Percentiles rank a stretch among this genome's conserved stretches.
Conservation (phyloP, 495 filamentous ascomycete species). For the Xylaria flabelliformis region DNA sequence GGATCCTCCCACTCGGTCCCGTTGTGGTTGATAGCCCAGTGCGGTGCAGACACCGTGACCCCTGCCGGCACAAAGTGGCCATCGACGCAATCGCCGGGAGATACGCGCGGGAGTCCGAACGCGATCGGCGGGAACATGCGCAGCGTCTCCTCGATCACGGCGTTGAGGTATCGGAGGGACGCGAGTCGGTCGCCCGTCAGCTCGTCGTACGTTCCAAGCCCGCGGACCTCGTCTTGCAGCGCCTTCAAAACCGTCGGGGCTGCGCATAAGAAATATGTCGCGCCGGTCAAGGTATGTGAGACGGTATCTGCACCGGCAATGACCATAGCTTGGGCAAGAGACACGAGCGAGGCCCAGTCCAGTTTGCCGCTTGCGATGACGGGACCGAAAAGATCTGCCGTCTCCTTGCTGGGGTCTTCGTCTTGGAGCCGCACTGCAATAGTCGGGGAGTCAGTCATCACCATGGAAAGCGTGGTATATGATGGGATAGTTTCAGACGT, state of each 20-base stretch:
- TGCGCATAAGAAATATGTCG: slow-evolving; percentile 40
- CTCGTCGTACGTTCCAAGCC: slow-evolving; percentile 26
- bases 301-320: slow-evolving; percentile 41
- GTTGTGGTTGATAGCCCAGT: slow-evolving; percentile 46
- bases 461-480: too few relatives aligned
- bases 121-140: slow-evolving; percentile 42
- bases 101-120: slow-evolving; percentile 44
- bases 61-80: slow-evolving; percentile 40
- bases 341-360: slow-evolving; percentile 29
- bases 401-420: slow-evolving; percentile 2
- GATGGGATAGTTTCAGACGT: too few relatives aligned
- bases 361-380: slow-evolving; percentile 27
- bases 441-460: too few relatives aligned
- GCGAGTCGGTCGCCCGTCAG: slow-evolving; percentile 32
- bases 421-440: slow-evolving; percentile 11
- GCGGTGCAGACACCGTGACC: slow-evolving; percentile 44
- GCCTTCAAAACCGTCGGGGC: slow-evolving; percentile 40
- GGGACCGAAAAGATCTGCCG: slow-evolving; percentile 26
- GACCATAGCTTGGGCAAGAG: slow-evolving; percentile 35
- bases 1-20: slow-evolving; percentile 39
- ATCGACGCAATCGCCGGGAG: slow-evolving; percentile 42
- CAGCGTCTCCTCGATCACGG: slow-evolving; percentile 51
- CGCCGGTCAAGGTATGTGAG: slow-evolving; percentile 32
- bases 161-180: slow-evolving; percentile 46
- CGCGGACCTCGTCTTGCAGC: slow-evolving; percentile 43